These are phyloP conservation scores for Euphorbia tirucalli DNA, from an alignment of 345 rosid genomes.

Conservation along the genomic window DNA sequence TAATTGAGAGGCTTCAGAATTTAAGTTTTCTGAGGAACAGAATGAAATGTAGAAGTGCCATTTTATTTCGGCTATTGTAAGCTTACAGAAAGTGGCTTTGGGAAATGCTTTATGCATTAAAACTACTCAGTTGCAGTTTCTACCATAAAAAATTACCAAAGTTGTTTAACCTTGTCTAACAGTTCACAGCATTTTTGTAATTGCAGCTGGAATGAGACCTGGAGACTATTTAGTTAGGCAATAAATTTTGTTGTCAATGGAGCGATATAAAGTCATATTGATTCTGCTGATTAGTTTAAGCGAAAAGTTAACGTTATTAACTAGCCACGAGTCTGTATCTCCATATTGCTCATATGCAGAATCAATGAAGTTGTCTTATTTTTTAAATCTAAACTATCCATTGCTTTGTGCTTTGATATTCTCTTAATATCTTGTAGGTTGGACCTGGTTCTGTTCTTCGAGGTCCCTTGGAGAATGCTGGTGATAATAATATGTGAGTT, in stretches of 20 bases:
- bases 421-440: slow-evolving; percentile 47
- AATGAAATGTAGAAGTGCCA: background rate
- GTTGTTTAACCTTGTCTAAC: background rate
- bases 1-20: background rate
- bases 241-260: background rate
- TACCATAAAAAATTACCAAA: background rate
- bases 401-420: slow-evolving; percentile 11
- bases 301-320: background rate
- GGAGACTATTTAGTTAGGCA: background rate
- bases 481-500: slow-evolving; percentile 75
- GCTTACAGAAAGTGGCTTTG: background rate
- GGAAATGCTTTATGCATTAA: background rate
- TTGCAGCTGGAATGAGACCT: background rate
- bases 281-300: background rate
- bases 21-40: background rate
- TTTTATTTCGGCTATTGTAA: no score
- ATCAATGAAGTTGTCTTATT: background rate
- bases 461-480: slow-evolving; percentile 76
- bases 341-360: no score
- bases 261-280: no score
- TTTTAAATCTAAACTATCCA: background rate
- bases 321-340: background rate
- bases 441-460: slow-evolving; percentile 75
- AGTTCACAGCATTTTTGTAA: background rate
- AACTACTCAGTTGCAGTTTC: background rate